Evolutionary conservation across 108 stramenopile species (phyloP), one percentile per base, ranked within the genome.

Genomic region (Stephanodiscus minutulus): DNA sequence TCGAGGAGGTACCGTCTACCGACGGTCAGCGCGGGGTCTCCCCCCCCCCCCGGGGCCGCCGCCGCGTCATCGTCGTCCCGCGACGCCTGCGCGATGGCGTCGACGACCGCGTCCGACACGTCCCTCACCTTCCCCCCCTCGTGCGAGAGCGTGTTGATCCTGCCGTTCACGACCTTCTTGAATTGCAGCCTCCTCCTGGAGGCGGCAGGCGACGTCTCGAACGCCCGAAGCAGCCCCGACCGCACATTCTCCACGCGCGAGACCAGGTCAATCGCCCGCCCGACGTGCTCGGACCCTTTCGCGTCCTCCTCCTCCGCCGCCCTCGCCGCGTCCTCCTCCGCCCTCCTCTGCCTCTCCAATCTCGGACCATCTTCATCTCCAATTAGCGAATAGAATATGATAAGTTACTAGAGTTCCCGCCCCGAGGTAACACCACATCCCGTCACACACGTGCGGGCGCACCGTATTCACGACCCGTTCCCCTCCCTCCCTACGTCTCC

Each of bases 91-190:
- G 61, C 33, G 22, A 92, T 84, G 7, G 88, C 88, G 18, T 76
- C 57, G 2, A 77, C 65, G 0, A 95, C 90, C 31, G 87, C 64
- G 5, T 70, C 17, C n/a, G 82, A 83, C 20, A 95, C 90, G 50
- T 79, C 61, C 33, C 71, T 60, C 29, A 95, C 76, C 70, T 95
- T 95, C 0, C 64, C 61, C 2, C 66, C 74, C 37, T 89, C 87
- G 60, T 89, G 88, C 70, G 72, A 77, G 24, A 95, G 60, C 7
- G 94, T 95, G 59, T 95, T 95, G 63, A 95, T 79, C 61, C 86
- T 87, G 36, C 94, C 94, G 39, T 85, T 78, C 21, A 86, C 88
- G 44, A 87, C 76, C 77, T 95, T 95, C 65, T 95, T 95, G 74
- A 95, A 88, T 54, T 82, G 64, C 43, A 95, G 62, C 57, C 94